phyloP scores from a whole-genome alignment of 176 grass and related monocot species.

The Saccharum officinarum region DNA sequence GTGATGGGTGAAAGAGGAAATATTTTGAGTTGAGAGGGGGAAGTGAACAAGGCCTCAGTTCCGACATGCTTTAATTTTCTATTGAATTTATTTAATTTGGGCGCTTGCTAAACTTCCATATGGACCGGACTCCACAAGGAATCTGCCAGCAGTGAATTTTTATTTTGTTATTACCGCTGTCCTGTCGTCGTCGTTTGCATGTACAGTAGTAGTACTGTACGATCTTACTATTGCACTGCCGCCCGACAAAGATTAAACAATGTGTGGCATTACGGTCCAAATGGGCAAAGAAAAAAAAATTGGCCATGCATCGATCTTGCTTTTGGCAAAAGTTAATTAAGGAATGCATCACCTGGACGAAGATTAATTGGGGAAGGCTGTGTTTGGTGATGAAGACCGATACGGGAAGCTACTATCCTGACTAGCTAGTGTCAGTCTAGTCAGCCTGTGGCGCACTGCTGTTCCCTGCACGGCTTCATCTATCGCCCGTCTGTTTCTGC shows the following conservation, averaged over 20 bases:
- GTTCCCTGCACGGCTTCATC: background rate
- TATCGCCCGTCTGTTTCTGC: background rate
- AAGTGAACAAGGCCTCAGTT: too few species aligned
- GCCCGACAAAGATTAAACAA: background rate
- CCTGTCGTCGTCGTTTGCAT: background rate
- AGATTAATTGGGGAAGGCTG: constrained; percentile 23
- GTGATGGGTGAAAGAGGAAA: too few species aligned
- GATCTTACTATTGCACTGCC: background rate
- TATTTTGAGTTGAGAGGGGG: too few species aligned
- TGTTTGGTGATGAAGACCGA: constrained; percentile 10
- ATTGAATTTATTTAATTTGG: background rate
- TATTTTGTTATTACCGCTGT: background rate
- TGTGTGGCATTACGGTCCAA: background rate
- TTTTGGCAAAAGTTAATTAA: background rate
- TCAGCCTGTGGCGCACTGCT: constrained; percentile 34
- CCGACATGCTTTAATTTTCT: background rate
- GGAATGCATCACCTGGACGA: background rate
- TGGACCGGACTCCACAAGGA: constrained; percentile 12
- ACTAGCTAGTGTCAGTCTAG: background rate
- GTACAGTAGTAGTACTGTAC: background rate
- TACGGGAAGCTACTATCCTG: background rate
- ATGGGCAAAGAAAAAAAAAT: background rate
- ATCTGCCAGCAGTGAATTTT: background rate
- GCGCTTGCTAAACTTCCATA: background rate
- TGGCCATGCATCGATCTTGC: background rate